phyloP scores from a whole-genome alignment of 495 filamentous ascomycete species.

The Penicillium chermesinum region DNA sequence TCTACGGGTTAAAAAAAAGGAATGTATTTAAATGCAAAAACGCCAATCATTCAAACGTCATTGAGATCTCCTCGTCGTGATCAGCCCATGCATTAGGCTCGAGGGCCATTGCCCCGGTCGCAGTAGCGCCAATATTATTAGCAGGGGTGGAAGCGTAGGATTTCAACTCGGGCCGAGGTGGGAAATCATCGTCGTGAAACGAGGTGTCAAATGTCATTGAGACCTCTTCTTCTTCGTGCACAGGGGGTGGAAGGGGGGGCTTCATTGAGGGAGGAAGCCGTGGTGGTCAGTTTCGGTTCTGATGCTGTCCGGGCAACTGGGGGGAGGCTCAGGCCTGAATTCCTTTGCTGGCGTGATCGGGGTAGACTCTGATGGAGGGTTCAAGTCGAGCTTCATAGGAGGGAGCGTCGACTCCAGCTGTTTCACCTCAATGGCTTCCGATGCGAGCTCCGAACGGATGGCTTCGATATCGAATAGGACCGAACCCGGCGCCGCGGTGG shows the following conservation, averaged over 20 bases:
- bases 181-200: constrained; percentile 36
- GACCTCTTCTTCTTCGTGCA: constrained; percentile 45
- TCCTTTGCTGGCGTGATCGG: constrained; percentile 34
- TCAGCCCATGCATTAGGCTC: constrained; percentile 81
- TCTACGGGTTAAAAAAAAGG: constrained; percentile 2
- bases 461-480: constrained; percentile 96
- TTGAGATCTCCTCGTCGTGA: constrained; percentile 51
- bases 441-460: constrained; percentile 79
- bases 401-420: constrained; percentile 85
- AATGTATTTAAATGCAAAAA: constrained; percentile 9
- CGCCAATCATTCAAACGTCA: constrained; percentile 49
- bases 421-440: constrained; percentile 67
- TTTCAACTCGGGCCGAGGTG: constrained; percentile 36
- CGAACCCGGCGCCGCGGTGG: constrained; percentile 27
- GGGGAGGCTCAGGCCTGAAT: constrained; percentile 35
- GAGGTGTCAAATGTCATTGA: constrained; percentile 72
- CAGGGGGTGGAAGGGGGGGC: constrained; percentile 4
- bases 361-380: constrained; percentile 25
- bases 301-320: constrained; percentile 28
- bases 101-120: constrained; percentile 37
- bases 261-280: constrained; percentile 15
- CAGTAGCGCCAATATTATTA: constrained; percentile 17
- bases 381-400: constrained; percentile 74
- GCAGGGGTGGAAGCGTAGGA: constrained; percentile 36
- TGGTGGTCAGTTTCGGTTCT: constrained; percentile 23